These are phyloP conservation scores for Yarrowia porcina DNA, from an alignment of 805 yeast genomes.

Conservation along the genomic window DNA sequence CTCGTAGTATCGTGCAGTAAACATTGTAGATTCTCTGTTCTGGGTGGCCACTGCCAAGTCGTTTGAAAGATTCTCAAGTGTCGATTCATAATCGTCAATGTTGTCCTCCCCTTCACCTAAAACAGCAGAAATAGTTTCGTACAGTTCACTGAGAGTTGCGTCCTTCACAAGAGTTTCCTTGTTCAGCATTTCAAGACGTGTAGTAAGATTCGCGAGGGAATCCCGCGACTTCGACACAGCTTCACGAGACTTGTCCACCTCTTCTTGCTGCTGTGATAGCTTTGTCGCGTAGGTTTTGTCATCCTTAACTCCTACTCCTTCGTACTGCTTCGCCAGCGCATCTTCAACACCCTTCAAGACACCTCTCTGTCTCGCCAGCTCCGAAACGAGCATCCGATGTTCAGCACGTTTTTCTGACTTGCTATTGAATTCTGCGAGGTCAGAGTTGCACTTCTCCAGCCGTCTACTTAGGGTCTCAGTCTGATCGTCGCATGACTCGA, in stretches of 20 bases:
- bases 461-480: background rate
- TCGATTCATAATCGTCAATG: slow-evolving; percentile 30
- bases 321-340: background rate
- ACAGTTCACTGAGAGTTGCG: background rate
- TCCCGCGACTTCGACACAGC: background rate
- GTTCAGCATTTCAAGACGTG: background rate
- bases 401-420: slow-evolving; percentile 11
- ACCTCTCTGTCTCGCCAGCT: background rate
- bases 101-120: slow-evolving; percentile 21
- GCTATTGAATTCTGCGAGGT: slow-evolving; percentile 13
- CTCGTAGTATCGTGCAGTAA: slow-evolving; percentile 64
- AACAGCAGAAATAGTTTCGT: background rate
- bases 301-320: background rate
- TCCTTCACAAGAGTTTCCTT: background rate
- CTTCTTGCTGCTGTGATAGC: background rate
- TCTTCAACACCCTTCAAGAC: background rate
- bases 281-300: background rate
- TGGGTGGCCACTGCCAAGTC: slow-evolving; percentile 56
- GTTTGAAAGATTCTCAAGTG: slow-evolving; percentile 51
- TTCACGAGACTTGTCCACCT: background rate
- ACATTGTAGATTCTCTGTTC: slow-evolving; percentile 63
- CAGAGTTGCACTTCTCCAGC: slow-evolving; percentile 9
- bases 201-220: background rate
- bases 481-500: background rate
- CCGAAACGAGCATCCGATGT: background rate